Evolutionary conservation across 257 asterid genomes (phyloP).

Genomic region (Ophiorrhiza pumila): DNA sequence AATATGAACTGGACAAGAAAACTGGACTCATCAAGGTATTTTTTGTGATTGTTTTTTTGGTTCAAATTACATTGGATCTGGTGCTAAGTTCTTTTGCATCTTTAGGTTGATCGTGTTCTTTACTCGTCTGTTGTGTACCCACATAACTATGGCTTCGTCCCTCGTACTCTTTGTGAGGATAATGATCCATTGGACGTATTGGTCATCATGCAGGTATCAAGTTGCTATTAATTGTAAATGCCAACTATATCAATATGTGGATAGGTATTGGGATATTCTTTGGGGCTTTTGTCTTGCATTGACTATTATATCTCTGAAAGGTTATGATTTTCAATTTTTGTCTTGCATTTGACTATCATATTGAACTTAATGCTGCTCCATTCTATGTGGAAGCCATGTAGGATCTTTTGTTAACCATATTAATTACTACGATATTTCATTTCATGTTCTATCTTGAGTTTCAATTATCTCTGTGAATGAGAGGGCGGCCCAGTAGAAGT

Average conservation of each 20-base stretch:
- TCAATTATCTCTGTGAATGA: neutral
- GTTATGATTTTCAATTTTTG: neutral
- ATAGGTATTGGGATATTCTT: neutral
- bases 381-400: neutral
- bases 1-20: conserved; percentile 91
- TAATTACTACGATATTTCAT: neutral
- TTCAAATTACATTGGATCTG: neutral
- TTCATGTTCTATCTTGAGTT: neutral
- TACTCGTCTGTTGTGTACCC: conserved; percentile 98
- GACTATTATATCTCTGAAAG: neutral
- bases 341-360: too few species aligned
- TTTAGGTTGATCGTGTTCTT: conserved; percentile 93
- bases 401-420: neutral
- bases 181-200: conserved; percentile 90
- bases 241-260: neutral
- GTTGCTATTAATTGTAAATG: neutral
- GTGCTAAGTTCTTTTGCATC: conserved; percentile 17
- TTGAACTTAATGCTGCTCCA: neutral
- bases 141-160: conserved; percentile 97
- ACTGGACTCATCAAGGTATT: conserved; percentile 94
- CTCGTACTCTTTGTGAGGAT: conserved; percentile 95
- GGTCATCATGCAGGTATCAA: conserved; percentile 93
- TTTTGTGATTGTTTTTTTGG: neutral
- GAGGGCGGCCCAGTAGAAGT: neutral
- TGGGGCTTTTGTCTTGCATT: neutral